A percentile compares a stretch with the other conserved stretches of the same genome.
Evolutionary conservation across 2,329 filamentous ascomycete genomes (phyloP).

Genomic region (Ophiostoma perfectum): DNA sequence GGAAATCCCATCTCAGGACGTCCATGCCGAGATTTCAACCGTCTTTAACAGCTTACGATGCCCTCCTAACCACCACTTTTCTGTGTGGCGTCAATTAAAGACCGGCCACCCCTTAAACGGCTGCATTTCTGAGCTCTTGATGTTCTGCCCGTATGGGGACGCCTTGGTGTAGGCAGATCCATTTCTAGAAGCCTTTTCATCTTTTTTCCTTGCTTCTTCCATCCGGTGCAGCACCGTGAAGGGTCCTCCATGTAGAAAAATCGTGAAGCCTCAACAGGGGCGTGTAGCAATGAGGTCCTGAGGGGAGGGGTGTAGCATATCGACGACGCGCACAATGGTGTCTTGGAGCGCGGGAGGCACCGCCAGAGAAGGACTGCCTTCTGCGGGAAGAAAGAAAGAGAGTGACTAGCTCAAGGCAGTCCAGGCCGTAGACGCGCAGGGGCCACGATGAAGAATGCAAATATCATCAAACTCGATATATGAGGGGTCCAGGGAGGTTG

Average conservation of each 20-base stretch:
- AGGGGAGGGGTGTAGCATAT: neutral
- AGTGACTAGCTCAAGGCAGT: neutral
- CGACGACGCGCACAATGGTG: neutral
- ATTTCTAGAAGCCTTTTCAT: conserved; percentile 13
- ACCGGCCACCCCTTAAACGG: conserved; percentile 23
- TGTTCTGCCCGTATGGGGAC: neutral
- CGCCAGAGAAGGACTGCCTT: neutral
- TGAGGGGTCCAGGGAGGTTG: conserved; percentile 10
- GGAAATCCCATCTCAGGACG: neutral
- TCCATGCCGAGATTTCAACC: neutral
- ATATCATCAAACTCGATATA: conserved; percentile 4
- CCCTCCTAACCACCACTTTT: conserved; percentile 2
- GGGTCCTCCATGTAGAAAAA: neutral
- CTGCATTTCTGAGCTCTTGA: conserved; percentile 20
- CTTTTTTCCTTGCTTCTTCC: conserved; percentile 6
- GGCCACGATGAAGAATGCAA: conserved; percentile 24
- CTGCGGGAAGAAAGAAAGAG: neutral
- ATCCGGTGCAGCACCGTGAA: neutral
- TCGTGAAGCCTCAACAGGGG: neutral
- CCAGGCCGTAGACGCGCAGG: conserved; percentile 13
- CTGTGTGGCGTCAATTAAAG: conserved; percentile 14
- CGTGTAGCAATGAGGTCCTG: neutral
- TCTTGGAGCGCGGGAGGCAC: neutral
- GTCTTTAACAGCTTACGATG: conserved; percentile 7
- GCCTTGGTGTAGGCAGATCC: conserved; percentile 16